phyloP scores from a whole-genome alignment of 2,329 filamentous ascomycete species.

The Pseudofabraea citricarpa region DNA sequence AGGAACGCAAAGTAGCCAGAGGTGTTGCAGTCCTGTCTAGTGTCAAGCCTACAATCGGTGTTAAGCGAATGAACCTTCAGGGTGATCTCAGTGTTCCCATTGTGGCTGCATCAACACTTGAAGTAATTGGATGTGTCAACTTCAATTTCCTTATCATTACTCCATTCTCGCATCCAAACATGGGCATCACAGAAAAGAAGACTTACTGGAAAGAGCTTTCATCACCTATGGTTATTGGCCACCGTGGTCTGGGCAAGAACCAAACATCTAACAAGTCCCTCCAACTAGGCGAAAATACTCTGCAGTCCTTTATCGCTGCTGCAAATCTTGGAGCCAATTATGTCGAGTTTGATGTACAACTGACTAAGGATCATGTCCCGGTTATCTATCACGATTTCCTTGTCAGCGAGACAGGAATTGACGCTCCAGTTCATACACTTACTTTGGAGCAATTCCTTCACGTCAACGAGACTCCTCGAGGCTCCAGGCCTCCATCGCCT shows the following conservation, averaged over 20 bases:
- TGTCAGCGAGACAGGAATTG: slow-evolving; percentile 94
- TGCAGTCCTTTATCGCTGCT: slow-evolving; percentile 92
- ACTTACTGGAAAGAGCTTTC: slow-evolving; percentile 96
- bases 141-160: slow-evolving; percentile 97
- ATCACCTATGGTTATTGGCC: slow-evolving; percentile 76
- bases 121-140: slow-evolving; percentile 90
- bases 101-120: slow-evolving; percentile 72
- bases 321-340: slow-evolving; percentile 83
- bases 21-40: slow-evolving; percentile 84
- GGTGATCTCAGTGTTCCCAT: slow-evolving; percentile 92
- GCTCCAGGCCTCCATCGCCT: slow-evolving; percentile 43
- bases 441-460: slow-evolving; percentile 95
- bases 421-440: slow-evolving; percentile 91
- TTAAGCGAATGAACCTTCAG: slow-evolving; percentile 85
- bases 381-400: slow-evolving; percentile 99
- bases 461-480: slow-evolving; percentile 50
- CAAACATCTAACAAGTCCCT: slow-evolving; percentile 76
- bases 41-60: slow-evolving; percentile 76
- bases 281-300: slow-evolving; percentile 93
- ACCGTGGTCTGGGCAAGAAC: slow-evolving; percentile 85
- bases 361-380: slow-evolving; percentile 97
- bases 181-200: slow-evolving; percentile 84
- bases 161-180: slow-evolving; percentile 88
- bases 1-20: slow-evolving; percentile 84
- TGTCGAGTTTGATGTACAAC: slow-evolving; percentile 81